These are phyloP conservation scores for Torrubiella hemipterigena DNA, from an alignment of 2,329 filamentous ascomycete species.

Conservation along the genomic window DNA sequence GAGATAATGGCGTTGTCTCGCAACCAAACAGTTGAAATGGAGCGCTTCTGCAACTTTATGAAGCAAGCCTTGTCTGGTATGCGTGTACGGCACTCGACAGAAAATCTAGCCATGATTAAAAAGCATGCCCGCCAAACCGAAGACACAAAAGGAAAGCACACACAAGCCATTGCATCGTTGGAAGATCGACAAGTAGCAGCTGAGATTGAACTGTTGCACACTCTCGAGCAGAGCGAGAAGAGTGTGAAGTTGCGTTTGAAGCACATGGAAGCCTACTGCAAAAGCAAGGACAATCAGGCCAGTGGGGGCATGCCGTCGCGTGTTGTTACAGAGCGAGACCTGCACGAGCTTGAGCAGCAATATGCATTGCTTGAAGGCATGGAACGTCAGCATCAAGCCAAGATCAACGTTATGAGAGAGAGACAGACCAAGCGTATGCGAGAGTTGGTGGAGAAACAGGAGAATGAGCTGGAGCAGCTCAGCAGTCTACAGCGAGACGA, in stretches of 20 bases:
- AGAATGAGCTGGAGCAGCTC: constrained; percentile 36
- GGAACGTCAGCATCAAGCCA: constrained; percentile 44
- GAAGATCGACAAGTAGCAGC: constrained; percentile 51
- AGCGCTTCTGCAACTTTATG: constrained; percentile 38
- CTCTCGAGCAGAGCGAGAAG: constrained; percentile 43
- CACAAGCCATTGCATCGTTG: constrained; percentile 38
- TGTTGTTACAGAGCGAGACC: constrained; percentile 46
- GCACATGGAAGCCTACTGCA: constrained; percentile 56
- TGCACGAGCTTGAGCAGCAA: constrained; percentile 47
- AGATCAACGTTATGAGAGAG: constrained; percentile 55
- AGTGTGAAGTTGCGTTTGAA: constrained; percentile 46
- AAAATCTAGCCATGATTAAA: constrained; percentile 33
- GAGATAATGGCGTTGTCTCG: constrained; percentile 34
- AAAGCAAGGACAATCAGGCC: constrained; percentile 29
- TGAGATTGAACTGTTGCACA: constrained; percentile 45
- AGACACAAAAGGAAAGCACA: constrained; percentile 43
- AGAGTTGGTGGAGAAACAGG: constrained; percentile 42
- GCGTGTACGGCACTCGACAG: constrained; percentile 35
- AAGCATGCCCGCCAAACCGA: constrained; percentile 34
- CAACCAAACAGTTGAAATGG: constrained; percentile 37
- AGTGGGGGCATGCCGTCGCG: constrained; percentile 29
- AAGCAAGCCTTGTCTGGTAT: constrained; percentile 35
- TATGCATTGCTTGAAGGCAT: constrained; percentile 49
- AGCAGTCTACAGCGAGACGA: constrained; percentile 33
- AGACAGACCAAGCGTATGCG: constrained; percentile 50